Conservation (phyloP, 2,329 filamentous ascomycete species). For the Graphilbum sp. region DNA sequence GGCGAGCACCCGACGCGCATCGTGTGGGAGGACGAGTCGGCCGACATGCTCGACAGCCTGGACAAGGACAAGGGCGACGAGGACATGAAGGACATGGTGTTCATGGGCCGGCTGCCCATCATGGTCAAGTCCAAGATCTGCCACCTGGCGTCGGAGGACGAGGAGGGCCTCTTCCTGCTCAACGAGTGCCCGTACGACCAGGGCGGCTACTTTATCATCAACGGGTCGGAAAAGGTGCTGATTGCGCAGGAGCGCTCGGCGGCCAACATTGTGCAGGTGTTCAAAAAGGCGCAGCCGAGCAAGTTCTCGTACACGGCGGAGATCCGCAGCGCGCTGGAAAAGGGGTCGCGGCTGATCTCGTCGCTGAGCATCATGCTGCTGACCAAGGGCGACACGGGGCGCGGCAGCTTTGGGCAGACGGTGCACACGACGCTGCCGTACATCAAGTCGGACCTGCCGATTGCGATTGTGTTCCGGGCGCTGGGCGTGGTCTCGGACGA, state of each 20-base stretch:
- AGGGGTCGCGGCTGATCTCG: constrained; percentile 86
- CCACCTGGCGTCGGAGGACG: constrained; percentile 66
- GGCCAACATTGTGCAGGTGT: constrained; percentile 97
- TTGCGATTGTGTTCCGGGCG: constrained; percentile 83
- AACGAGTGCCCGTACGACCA: constrained; percentile 98
- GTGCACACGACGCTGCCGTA: constrained; percentile 79
- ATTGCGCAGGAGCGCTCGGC: constrained; percentile 96
- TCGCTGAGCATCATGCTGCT: constrained; percentile 83
- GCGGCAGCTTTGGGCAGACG: constrained; percentile 77
- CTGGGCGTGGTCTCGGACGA: constrained; percentile 88
- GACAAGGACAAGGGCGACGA: constrained; percentile 32
- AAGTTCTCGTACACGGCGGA: constrained; percentile 88
- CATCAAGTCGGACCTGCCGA: constrained; percentile 90
- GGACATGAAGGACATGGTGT: constrained; percentile 56
- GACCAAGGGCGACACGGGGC: constrained; percentile 65
- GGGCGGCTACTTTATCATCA: constrained; percentile 98
- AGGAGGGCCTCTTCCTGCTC: constrained; percentile 74
- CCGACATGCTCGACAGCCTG: constrained; percentile 32
- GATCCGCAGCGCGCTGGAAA: constrained; percentile 90
- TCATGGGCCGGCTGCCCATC: constrained; percentile 88
- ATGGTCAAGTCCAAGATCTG: constrained; percentile 98
- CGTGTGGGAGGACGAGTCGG: constrained; percentile 44
- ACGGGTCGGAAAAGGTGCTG: constrained; percentile 94
- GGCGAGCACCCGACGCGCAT: constrained; percentile 41
- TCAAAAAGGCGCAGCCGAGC: constrained; percentile 90